phyloP scores from a whole-genome alignment of 2,329 filamentous ascomycete species.

The Neophaeococcomyces mojaviensis region DNA sequence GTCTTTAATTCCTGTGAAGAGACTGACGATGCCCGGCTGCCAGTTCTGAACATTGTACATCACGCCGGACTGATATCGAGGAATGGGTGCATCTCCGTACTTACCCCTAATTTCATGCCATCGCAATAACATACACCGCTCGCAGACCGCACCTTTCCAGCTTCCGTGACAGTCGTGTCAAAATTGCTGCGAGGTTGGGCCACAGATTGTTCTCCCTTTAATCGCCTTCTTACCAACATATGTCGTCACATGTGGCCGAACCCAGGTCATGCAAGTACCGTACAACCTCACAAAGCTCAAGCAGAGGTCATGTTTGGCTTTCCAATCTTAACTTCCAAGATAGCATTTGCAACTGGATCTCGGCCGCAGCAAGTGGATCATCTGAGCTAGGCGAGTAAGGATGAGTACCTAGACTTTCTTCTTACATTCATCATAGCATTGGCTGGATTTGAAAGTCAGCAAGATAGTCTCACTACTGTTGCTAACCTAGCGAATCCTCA shows the following conservation, averaged over 20 bases:
- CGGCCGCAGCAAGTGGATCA: not conserved
- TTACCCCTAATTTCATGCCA: too few species aligned
- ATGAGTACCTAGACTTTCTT: not conserved
- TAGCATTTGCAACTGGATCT: not conserved
- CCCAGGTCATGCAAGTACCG: conserved; percentile 2
- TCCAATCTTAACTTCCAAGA: not conserved
- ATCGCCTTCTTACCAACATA: not conserved
- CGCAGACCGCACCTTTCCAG: too few species aligned
- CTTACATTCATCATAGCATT: not conserved
- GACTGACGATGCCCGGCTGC: too few species aligned
- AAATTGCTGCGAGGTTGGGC: not conserved
- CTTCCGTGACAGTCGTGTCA: not conserved
- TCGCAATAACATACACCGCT: too few species aligned
- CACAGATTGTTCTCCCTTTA: not conserved
- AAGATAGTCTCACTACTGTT: not conserved
- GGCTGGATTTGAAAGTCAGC: conserved; percentile 3
- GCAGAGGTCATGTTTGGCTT: not conserved
- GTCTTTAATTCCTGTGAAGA: too few species aligned
- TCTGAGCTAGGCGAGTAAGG: not conserved
- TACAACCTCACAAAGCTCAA: not conserved
- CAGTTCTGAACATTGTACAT: too few species aligned
- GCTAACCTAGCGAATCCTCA: not conserved
- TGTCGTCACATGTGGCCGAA: not conserved
- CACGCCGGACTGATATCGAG: too few species aligned
- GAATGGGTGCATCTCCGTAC: too few species aligned